Evolutionary conservation across 352 stramenopile genomes (phyloP).

Genomic region (Saprolegnia diclina): DNA sequence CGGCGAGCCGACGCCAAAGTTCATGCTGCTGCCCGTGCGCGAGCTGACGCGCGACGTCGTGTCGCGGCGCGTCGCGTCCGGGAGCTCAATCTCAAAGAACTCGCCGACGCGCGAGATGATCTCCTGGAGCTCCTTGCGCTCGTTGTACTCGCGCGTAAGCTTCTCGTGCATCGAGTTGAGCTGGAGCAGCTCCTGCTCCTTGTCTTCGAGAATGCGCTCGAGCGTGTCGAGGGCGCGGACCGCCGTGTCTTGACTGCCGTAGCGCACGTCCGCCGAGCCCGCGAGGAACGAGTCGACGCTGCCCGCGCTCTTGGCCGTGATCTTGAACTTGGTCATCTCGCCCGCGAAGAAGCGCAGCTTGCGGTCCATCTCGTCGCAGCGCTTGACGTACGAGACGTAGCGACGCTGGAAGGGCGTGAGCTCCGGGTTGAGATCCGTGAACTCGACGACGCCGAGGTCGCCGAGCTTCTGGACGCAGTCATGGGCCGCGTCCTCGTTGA

Average conservation of each 20-base stretch:
- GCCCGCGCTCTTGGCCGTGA: slow-evolving; percentile 66
- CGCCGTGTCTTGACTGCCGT: slow-evolving; percentile 74
- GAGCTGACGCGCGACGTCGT: slow-evolving; percentile 45
- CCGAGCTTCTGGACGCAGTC: slow-evolving; percentile 96
- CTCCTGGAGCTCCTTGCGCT: slow-evolving; percentile 85
- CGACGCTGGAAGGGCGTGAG: slow-evolving; percentile 97
- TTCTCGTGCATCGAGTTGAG: slow-evolving; percentile 98
- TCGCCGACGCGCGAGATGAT: slow-evolving; percentile 71
- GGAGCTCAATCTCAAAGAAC: slow-evolving; percentile 84
- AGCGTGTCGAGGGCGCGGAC: slow-evolving; percentile 89
- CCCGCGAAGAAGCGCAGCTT: slow-evolving; percentile 96
- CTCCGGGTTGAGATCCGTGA: slow-evolving; percentile 99
- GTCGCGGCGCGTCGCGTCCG: slow-evolving; percentile 41
- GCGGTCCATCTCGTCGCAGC: slow-evolving; percentile 98
- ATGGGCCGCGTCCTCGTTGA: slow-evolving; percentile 97
- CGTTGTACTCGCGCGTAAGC: slow-evolving; percentile 97
- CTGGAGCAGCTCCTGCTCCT: slow-evolving; percentile 94
- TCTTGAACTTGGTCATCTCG: slow-evolving; percentile 93
- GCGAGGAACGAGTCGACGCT: slow-evolving; percentile 73
- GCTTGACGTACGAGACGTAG: slow-evolving; percentile 98
- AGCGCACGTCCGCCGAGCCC: slow-evolving; percentile 65
- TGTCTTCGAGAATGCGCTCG: slow-evolving; percentile 93
- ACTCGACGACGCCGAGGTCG: slow-evolving; percentile 94
- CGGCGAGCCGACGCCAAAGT: neutral
- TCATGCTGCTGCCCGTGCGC: slow-evolving; percentile 34